Percentiles rank a stretch among this genome's conserved stretches.
These are phyloP conservation scores for Daldinia bambusicola DNA, from an alignment of 495 filamentous ascomycete species.

Conservation along the genomic window DNA sequence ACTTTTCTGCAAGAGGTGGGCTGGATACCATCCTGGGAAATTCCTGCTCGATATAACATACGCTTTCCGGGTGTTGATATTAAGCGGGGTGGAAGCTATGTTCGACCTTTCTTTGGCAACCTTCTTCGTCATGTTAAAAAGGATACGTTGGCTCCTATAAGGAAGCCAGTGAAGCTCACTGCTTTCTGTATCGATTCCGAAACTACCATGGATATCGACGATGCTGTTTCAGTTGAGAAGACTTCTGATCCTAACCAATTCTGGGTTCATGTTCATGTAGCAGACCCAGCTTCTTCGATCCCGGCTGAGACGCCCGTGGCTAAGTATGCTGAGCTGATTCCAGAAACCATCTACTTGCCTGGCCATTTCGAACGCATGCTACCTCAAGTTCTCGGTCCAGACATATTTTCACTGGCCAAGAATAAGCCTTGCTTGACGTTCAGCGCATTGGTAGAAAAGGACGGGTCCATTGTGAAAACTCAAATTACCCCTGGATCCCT, in stretches of 20 bases:
- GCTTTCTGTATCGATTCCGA: constrained; percentile 87
- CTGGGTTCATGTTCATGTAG: constrained; percentile 91
- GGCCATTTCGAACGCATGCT: constrained; percentile 82
- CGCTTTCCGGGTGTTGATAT: constrained; percentile 61
- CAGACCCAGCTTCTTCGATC: constrained; percentile 93
- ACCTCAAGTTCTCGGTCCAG: constrained; percentile 63
- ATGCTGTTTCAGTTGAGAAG: constrained; percentile 83
- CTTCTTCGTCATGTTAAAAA: constrained; percentile 41
- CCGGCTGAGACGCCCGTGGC: constrained; percentile 65
- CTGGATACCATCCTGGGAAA: constrained; percentile 82
- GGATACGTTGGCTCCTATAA: constrained; percentile 65
- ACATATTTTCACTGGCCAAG: constrained; percentile 74
- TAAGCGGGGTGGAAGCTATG: constrained; percentile 56
- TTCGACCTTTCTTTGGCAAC: constrained; percentile 48
- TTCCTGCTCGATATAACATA: constrained; percentile 69
- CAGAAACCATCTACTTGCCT: constrained; percentile 77
- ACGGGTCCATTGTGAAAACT: constrained; percentile 73
- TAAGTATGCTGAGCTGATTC: constrained; percentile 70
- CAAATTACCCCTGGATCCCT: constrained; percentile 77
- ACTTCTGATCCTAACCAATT: constrained; percentile 66
- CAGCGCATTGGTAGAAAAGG: constrained; percentile 72
- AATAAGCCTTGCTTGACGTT: constrained; percentile 81
- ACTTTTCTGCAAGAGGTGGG: constrained; percentile 89
- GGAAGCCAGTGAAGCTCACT: constrained; percentile 76
- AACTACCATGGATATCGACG: constrained; percentile 82